Percentiles rank a stretch among this genome's conserved stretches.
These are phyloP conservation scores for Aspergillus cristatus DNA, from an alignment of 495 filamentous ascomycete genomes.

Conservation along the genomic window DNA sequence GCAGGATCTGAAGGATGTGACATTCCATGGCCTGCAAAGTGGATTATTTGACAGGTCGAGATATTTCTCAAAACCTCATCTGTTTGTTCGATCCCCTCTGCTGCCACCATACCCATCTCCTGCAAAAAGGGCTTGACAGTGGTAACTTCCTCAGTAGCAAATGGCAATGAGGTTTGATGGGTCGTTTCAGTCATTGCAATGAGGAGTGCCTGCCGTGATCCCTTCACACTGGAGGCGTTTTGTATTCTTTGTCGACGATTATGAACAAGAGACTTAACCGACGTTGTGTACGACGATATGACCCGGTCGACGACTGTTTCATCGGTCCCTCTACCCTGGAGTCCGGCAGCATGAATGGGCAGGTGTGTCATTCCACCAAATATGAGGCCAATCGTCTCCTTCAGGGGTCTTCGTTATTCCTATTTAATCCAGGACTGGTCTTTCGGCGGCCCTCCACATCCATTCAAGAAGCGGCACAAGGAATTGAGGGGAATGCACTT, in stretches of 20 bases:
- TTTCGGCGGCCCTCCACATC: constrained; percentile 6
- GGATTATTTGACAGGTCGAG: constrained; percentile 11
- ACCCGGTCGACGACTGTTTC: constrained; percentile 15
- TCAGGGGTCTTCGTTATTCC: neutral
- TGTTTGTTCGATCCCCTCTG: neutral
- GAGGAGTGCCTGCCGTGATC: constrained; percentile 8
- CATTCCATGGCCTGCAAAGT: constrained; percentile 13
- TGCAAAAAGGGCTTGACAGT: neutral
- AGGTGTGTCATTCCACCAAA: constrained; percentile 15
- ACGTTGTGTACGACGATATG: constrained; percentile 21
- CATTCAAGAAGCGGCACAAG: constrained; percentile 3
- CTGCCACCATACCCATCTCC: neutral
- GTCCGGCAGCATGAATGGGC: constrained; percentile 12
- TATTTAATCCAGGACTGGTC: constrained; percentile 6
- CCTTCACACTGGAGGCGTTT: too few relatives aligned
- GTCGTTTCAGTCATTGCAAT: constrained; percentile 13
- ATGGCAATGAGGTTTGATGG: neutral
- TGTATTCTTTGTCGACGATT: neutral
- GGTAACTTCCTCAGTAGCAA: constrained; percentile 2
- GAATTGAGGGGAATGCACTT: neutral
- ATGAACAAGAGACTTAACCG: constrained; percentile 13
- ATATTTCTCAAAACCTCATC: constrained; percentile 9
- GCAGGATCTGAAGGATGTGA: constrained; percentile 15
- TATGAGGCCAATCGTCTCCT: constrained; percentile 4
- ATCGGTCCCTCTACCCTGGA: neutral